These are phyloP conservation scores for Castanea sativa DNA, from an alignment of 306 rosid species.

Conservation along the genomic window DNA sequence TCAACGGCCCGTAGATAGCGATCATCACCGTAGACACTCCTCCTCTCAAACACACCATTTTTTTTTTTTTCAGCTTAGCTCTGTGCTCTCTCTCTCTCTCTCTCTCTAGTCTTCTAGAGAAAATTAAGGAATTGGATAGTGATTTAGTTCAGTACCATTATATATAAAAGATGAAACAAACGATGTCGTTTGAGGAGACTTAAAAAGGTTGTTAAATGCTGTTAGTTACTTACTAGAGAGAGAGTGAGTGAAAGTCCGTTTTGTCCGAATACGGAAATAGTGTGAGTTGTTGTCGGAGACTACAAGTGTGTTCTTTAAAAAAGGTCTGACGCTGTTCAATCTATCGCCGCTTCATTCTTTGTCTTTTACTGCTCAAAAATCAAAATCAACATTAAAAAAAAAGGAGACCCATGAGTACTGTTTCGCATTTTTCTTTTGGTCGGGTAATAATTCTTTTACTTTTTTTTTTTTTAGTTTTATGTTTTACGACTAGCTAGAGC, in stretches of 20 bases:
- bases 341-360: no score
- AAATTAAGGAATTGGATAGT: background rate
- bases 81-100: background rate
- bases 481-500: no score
- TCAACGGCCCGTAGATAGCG: background rate
- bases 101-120: background rate
- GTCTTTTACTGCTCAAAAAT: no score
- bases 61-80: background rate
- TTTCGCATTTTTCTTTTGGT: no score
- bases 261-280: background rate
- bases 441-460: no score
- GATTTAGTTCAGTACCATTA: no score
- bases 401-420: no score
- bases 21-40: background rate
- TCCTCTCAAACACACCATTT: slow-evolving; percentile 11
- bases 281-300: background rate
- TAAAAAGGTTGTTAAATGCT: background rate
- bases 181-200: background rate
- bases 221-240: background rate
- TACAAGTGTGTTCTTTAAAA: no score
- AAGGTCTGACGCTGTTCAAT: no score
- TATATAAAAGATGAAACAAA: background rate
- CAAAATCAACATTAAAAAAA: no score
- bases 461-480: no score
- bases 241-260: background rate